phyloP scores from a whole-genome alignment of 352 stramenopile species.

The Chrysophaeum taylorii region DNA sequence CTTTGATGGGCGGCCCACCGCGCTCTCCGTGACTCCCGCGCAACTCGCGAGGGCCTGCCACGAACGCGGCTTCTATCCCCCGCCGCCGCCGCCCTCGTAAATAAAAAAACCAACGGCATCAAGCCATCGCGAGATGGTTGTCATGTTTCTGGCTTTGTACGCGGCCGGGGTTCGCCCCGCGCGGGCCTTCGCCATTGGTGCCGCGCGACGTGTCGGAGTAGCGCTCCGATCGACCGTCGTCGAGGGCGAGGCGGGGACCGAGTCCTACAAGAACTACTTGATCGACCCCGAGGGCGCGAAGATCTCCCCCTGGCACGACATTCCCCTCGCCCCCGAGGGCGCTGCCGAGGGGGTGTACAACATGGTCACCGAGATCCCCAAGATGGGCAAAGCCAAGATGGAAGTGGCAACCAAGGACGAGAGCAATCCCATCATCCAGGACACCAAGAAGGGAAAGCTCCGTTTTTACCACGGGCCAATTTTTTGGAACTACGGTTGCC shows the following conservation, averaged over 20 bases:
- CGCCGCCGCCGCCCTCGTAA: no score
- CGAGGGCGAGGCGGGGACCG: conserved; percentile 46
- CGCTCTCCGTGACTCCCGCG: no score
- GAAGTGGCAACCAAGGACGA: conserved; percentile 76
- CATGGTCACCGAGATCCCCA: conserved; percentile 85
- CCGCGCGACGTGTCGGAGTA: neutral
- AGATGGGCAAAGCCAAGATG: conserved; percentile 70
- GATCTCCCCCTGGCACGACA: conserved; percentile 80
- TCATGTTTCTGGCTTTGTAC: neutral
- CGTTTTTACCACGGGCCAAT: conserved; percentile 74
- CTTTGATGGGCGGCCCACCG: no score
- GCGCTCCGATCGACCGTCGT: no score
- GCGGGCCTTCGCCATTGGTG: neutral
- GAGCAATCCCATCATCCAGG: conserved; percentile 89
- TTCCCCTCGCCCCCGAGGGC: conserved; percentile 59
- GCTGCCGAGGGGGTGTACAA: conserved; percentile 75
- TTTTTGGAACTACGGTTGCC: conserved; percentile 94
- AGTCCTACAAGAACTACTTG: conserved; percentile 62
- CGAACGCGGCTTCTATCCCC: no score
- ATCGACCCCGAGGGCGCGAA: conserved; percentile 61
- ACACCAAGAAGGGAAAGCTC: conserved; percentile 92
- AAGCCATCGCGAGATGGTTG: neutral
- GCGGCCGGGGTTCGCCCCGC: neutral
- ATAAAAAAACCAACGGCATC: neutral
- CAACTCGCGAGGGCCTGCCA: no score